Percentiles rank a stretch among this genome's conserved stretches.
These are phyloP conservation scores for Diplodia scrobiculata DNA, from an alignment of 2,329 filamentous ascomycete genomes.

Conservation along the genomic window DNA sequence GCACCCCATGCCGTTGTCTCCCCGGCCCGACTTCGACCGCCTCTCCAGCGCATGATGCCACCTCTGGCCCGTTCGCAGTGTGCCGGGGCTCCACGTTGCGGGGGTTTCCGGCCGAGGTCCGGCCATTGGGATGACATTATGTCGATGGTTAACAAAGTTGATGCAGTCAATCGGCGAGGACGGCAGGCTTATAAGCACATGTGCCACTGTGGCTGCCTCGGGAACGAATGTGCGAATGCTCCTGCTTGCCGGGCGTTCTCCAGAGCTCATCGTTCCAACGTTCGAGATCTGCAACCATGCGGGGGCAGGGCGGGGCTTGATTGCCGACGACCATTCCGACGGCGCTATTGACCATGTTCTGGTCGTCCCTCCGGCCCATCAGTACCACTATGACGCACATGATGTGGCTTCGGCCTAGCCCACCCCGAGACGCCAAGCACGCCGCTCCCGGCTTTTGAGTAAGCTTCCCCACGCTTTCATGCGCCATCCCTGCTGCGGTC, in stretches of 20 bases:
- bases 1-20: not conserved
- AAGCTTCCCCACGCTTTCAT: slow-evolving; percentile 20
- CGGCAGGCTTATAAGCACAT: not conserved
- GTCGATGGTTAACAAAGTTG: not conserved
- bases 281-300: not conserved
- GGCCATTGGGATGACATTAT: not conserved
- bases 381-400: slow-evolving; percentile 6
- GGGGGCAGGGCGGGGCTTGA: slow-evolving; percentile 7
- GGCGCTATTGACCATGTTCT: not conserved
- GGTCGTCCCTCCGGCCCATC: not conserved
- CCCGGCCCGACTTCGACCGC: not conserved
- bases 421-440: slow-evolving; percentile 17
- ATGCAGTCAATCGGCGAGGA: not conserved
- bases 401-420: slow-evolving; percentile 17
- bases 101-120: slow-evolving; percentile 13
- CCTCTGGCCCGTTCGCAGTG: not conserved
- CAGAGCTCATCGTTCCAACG: not conserved
- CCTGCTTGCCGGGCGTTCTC: not conserved
- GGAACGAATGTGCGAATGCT: not conserved
- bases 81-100: slow-evolving; percentile 2
- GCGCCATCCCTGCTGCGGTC: not conserved
- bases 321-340: not conserved
- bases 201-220: not conserved
- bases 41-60: not conserved
- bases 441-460: not conserved